Percentiles rank a stretch among this genome's conserved stretches.
These are phyloP conservation scores for Fusarium sp. DNA, from an alignment of 2,329 filamentous ascomycete species.

Conservation along the genomic window DNA sequence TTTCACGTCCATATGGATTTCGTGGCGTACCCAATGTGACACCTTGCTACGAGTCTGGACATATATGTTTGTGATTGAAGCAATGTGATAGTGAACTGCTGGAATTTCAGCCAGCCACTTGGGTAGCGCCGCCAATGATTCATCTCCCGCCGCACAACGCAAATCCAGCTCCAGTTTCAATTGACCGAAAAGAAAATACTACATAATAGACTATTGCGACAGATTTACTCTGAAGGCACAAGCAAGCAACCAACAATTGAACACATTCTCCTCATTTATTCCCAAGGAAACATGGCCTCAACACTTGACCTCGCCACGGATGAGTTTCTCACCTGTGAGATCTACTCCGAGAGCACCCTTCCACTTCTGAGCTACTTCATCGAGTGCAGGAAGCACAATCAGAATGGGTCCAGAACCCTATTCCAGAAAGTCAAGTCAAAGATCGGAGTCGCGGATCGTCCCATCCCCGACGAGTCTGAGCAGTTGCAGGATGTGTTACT, in stretches of 20 bases:
- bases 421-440: background rate
- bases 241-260: background rate
- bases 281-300: background rate
- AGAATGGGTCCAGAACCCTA: background rate
- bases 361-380: background rate
- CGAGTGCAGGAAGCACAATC: background rate
- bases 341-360: background rate
- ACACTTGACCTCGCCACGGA: background rate
- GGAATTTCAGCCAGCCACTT: background rate
- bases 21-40: background rate
- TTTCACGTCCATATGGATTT: background rate
- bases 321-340: background rate
- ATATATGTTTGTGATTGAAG: background rate
- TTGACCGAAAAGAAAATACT: background rate
- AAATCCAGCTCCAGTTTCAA: background rate
- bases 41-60: rapidly evolving
- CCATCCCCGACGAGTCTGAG: background rate
- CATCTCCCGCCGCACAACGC: background rate
- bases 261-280: background rate
- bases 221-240: background rate
- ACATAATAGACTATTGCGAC: background rate
- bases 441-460: background rate
- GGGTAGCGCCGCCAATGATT: background rate
- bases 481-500: background rate
- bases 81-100: background rate